Conservation (phyloP, 2,329 filamentous ascomycete species). For the Colletotrichum sp. region DNA sequence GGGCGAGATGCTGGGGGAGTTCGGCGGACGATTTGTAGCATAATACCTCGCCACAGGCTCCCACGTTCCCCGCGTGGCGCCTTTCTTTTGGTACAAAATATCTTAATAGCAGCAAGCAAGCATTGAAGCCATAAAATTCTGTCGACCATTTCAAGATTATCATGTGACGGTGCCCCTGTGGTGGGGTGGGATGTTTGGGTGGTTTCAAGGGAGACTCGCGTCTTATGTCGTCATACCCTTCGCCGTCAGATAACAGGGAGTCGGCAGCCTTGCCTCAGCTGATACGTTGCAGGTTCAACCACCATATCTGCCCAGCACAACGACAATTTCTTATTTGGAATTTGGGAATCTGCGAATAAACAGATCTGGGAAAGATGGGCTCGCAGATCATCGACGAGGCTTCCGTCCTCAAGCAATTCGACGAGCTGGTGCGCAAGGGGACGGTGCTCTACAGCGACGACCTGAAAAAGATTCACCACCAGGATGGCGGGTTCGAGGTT, state of each 20-base stretch:
- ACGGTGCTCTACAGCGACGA: constrained; percentile 7
- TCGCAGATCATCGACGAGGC: neutral
- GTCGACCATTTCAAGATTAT: accelerated
- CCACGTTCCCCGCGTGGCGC: neutral
- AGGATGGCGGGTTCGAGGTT: constrained; percentile 7
- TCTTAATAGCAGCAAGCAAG: constrained; percentile 2
- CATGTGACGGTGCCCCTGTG: neutral
- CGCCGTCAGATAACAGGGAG: neutral
- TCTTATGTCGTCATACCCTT: constrained; percentile 8
- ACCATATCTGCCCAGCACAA: neutral
- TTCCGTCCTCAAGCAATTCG: neutral
- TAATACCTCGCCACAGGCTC: constrained; percentile 6
- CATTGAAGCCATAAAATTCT: neutral
- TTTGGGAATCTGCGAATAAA: too few species aligned
- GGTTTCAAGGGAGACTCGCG: neutral
- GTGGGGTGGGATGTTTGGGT: neutral
- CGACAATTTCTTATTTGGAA: too few species aligned
- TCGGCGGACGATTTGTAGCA: neutral
- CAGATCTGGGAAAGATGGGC: neutral
- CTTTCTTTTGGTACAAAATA: neutral
- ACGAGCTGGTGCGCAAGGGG: neutral
- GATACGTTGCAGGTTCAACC: neutral
- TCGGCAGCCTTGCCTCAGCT: neutral
- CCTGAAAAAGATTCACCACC: neutral
- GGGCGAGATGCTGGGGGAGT: neutral